Evolutionary conservation across 148 eudicot species (phyloP).

Genomic region (Arctostaphylos glauca): DNA sequence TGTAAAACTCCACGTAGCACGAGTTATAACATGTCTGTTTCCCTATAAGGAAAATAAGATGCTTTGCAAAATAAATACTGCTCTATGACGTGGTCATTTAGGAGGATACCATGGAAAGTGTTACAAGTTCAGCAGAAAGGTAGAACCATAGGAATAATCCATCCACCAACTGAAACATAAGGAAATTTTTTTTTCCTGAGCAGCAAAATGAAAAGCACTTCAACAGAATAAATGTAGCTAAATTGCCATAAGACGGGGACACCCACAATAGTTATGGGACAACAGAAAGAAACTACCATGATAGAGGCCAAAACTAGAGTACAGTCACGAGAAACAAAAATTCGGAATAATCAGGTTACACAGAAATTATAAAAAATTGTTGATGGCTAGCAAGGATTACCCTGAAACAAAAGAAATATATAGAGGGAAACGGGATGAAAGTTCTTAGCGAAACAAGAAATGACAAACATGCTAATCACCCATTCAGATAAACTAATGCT

Average conservation of each 20-base stretch:
- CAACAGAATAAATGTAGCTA: not conserved
- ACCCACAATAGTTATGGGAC: not conserved
- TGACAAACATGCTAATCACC: not conserved
- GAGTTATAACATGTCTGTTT: not conserved
- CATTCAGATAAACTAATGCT: not conserved
- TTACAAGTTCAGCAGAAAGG: too few relatives aligned
- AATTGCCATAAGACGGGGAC: not conserved
- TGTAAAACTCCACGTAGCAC: not conserved
- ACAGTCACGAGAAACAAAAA: too few relatives aligned
- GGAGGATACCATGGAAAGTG: too few relatives aligned
- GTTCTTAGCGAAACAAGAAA: not conserved
- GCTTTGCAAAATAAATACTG: not conserved
- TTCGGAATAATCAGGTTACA: not conserved
- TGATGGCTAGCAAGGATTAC: not conserved
- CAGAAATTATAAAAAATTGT: too few relatives aligned
- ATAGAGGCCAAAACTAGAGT: not conserved
- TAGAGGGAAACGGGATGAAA: not conserved
- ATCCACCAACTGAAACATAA: too few relatives aligned
- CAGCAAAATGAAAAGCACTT: not conserved
- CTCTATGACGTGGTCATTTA: not conserved
- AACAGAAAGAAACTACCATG: not conserved
- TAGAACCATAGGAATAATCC: too few relatives aligned
- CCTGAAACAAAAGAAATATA: not conserved
- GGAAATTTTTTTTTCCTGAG: not conserved
- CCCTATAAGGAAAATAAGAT: not conserved